phyloP scores from a whole-genome alignment of 306 rosid genomes.

The Gillenia trifoliata region DNA sequence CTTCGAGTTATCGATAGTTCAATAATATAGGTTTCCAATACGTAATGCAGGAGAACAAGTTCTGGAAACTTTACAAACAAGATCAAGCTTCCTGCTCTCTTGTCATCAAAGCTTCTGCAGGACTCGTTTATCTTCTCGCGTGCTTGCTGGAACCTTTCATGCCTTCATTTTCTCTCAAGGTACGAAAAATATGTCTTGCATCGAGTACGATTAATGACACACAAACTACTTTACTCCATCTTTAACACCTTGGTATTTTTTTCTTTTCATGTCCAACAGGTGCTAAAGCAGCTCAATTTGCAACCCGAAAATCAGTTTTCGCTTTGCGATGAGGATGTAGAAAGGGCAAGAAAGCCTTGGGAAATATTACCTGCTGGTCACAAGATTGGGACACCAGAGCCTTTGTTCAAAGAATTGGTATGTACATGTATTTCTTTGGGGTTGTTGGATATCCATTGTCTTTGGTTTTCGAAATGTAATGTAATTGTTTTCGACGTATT shows the following conservation, averaged over 20 bases:
- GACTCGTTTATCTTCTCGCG: slow-evolving; percentile 57
- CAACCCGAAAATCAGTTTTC: slow-evolving; percentile 36
- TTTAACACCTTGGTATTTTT: not conserved
- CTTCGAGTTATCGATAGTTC: not conserved
- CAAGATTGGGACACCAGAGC: slow-evolving; percentile 55
- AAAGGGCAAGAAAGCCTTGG: slow-evolving; percentile 55
- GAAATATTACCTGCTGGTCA: slow-evolving; percentile 58
- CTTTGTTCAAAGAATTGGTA: slow-evolving; percentile 65
- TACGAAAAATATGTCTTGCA: slow-evolving; percentile 9
- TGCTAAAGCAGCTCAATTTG: slow-evolving; percentile 56
- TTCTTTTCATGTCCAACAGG: slow-evolving; percentile 31
- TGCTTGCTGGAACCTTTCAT: slow-evolving; percentile 64
- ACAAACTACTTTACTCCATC: not conserved
- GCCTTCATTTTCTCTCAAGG: slow-evolving; percentile 75
- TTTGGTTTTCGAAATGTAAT: slow-evolving; percentile 8
- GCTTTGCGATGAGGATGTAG: slow-evolving; percentile 45
- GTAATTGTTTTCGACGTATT: slow-evolving; percentile 1
- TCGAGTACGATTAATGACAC: not conserved
- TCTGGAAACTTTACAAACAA: slow-evolving; percentile 70
- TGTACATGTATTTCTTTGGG: not conserved
- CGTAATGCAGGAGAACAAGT: slow-evolving; percentile 46
- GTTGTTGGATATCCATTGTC: slow-evolving; percentile 3
- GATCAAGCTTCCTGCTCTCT: slow-evolving; percentile 50
- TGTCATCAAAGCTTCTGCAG: slow-evolving; percentile 64
- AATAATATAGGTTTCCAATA: not conserved